Base-by-base conservation (phyloP, 1,284 basidiomycete species). In the Irpex sp. region DNA sequence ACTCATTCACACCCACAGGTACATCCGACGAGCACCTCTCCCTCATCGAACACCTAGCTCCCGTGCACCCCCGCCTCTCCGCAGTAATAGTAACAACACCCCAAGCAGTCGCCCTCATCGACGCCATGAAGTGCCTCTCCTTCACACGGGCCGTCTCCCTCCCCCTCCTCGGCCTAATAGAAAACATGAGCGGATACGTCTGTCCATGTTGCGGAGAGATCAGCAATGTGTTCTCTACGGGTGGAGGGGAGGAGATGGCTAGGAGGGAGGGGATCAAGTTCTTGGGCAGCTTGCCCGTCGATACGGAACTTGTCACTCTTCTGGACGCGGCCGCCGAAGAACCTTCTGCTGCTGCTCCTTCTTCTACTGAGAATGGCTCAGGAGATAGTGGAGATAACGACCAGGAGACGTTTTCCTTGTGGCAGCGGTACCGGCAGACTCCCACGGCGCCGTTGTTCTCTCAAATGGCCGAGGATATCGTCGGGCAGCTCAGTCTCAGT, bases 21-120 rank as follows among this genome's bases (percentile, higher is more conserved):
- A 99, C 97, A 19, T 97, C 95, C 36, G 97, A 99, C 78, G 97
- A 99, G 75, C 97, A 99, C 80, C 86, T 99, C 56, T 96, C 94
- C 19, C 83, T 99, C 55, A 79, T 99, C 65, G 97, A 98, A 70
- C 95, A 98, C 71, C 85, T 99, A 66, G 87, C 93, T 17, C 95
- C 95, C 0, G 81, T 94, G 19, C 92, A 92, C 72, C 81, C 85
- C 47, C 91, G 90, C 1, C 78, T 97, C 35, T 88, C 88, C 21
- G 88, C 93, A 5, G 84, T 99, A 59, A 86, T 99, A 66, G 96
- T 99, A 65, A 98, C 97, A 35, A 99, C 97, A 1, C 97, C 97
- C 8, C 97, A 99, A 79, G 95, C 95, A 13, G 94, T 99, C 46
- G 95, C 97, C 1, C 82, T 99, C 56, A 88, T 94, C 73, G 97